Evolutionary conservation across 116 monocot genomes (phyloP).

Genomic region (Phalaenopsis hybrid): DNA sequence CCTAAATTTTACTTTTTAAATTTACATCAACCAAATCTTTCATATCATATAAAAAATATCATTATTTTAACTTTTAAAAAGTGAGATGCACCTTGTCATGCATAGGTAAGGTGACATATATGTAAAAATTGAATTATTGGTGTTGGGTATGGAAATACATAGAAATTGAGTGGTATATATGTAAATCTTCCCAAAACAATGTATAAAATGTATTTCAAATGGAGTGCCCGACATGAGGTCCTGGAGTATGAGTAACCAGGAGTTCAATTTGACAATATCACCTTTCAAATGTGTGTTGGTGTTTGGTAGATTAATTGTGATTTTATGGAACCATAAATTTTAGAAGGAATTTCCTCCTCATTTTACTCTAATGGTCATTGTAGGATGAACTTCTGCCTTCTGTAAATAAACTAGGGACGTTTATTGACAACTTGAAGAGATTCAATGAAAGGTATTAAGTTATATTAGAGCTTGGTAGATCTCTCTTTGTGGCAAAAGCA

Average conservation of each 20-base stretch:
- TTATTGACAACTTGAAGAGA: slow-evolving; percentile 80
- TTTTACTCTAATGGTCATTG: not conserved
- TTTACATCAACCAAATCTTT: no score
- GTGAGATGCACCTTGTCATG: no score
- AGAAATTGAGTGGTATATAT: no score
- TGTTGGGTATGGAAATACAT: no score
- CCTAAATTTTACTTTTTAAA: no score
- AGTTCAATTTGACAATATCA: no score
- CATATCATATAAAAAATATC: no score
- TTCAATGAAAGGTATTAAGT: slow-evolving; percentile 51
- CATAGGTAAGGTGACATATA: no score
- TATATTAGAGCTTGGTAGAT: slow-evolving; percentile 3
- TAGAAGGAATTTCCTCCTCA: not conserved
- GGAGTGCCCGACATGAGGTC: not conserved
- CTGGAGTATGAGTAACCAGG: not conserved
- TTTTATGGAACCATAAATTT: not conserved
- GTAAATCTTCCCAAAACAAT: no score
- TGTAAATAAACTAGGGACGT: slow-evolving; percentile 39
- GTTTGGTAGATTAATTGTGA: not conserved
- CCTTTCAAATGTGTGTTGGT: not conserved
- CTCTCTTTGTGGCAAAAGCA: not conserved
- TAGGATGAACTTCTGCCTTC: slow-evolving; percentile 58
- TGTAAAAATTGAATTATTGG: no score
- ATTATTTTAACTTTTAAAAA: no score
- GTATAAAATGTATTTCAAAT: not conserved